Base-by-base conservation (phyloP, 176 grass and related monocot species). In the Thinopyrum elongatum region DNA sequence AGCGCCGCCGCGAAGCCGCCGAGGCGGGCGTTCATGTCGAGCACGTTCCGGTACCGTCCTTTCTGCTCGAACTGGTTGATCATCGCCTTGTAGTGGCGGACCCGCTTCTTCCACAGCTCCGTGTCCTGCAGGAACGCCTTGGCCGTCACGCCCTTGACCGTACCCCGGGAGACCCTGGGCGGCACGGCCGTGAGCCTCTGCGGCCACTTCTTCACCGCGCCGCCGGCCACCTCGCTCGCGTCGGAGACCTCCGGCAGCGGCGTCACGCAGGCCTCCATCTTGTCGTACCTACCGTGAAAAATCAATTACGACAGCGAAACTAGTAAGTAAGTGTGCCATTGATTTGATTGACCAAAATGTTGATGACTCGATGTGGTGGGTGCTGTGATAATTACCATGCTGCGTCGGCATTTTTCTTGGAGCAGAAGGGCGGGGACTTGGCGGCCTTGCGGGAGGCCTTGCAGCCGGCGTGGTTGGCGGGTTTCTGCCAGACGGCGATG, bases 401-500 rank as follows among this genome's bases (percentile, higher is more conserved):
- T 0, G 93, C 88, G 61, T 98, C 94, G 9, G 92, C 88, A 17
- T 88, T 89, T 42, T 84, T 78, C 41, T 59, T 39, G 34, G 74
- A 81, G 92, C 94, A 98, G 86, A 98, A 95, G 7, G 69, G 90
- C 36, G 88, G 86, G 4, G 90, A 84, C 34, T 89, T 91, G 17
- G 39, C 27, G 69, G 85, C 35, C 61, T 91, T 94, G 57, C 88
- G 86, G 76, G 79, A 85, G 34, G 85, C 82, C 82, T 92, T 95
- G 94, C 97, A 99, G 76, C 6, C 22, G 60, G 76, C 57, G 80
- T 99, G 97, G 81, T 94, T 96, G 76, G 62, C 59, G 8, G 92
- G 97, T 74, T 99, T 99, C 84, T 91, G 97, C 97, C 97, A 98
- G 71, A 98, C 88, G 55, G 97, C 94, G 39, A 99, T 89, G 88